A percentile compares a stretch with the other conserved stretches of the same genome.
These are phyloP conservation scores for Penicillium verrucosum DNA, from an alignment of 2,329 filamentous ascomycete species.

Conservation along the genomic window DNA sequence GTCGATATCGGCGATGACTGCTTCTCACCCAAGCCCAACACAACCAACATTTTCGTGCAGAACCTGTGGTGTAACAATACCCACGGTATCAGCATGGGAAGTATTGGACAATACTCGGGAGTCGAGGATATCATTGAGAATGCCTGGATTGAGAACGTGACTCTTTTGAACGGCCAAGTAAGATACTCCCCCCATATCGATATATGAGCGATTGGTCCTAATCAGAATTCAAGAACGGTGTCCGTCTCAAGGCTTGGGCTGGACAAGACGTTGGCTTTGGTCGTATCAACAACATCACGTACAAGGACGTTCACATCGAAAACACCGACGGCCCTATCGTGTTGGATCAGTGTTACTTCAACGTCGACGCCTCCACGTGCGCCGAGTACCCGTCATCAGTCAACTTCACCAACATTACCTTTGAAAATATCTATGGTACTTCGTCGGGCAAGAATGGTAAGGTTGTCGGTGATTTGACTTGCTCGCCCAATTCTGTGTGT, in stretches of 20 bases:
- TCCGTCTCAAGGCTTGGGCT: constrained; percentile 61
- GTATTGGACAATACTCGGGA: constrained; percentile 56
- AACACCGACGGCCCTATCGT: constrained; percentile 58
- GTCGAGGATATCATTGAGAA: constrained; percentile 56
- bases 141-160: constrained; percentile 59
- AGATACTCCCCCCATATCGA: neutral
- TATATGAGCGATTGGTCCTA: constrained; percentile 9
- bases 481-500: constrained; percentile 57
- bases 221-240: constrained; percentile 48
- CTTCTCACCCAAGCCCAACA: constrained; percentile 61
- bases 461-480: constrained; percentile 55
- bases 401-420: constrained; percentile 58
- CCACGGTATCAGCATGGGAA: constrained; percentile 58
- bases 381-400: constrained; percentile 54
- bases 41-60: constrained; percentile 55
- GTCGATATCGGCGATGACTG: constrained; percentile 60
- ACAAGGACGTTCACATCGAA: constrained; percentile 58
- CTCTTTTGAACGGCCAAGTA: constrained; percentile 51
- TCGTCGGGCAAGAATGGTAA: constrained; percentile 56
- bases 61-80: constrained; percentile 61
- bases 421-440: constrained; percentile 58
- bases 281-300: constrained; percentile 61
- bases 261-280: constrained; percentile 57
- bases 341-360: constrained; percentile 63
- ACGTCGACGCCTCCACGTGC: constrained; percentile 53